Percentiles rank a stretch among this genome's conserved stretches.
These are phyloP conservation scores for Ustilaginoidea virens DNA, from an alignment of 2,329 filamentous ascomycete species.

Conservation along the genomic window DNA sequence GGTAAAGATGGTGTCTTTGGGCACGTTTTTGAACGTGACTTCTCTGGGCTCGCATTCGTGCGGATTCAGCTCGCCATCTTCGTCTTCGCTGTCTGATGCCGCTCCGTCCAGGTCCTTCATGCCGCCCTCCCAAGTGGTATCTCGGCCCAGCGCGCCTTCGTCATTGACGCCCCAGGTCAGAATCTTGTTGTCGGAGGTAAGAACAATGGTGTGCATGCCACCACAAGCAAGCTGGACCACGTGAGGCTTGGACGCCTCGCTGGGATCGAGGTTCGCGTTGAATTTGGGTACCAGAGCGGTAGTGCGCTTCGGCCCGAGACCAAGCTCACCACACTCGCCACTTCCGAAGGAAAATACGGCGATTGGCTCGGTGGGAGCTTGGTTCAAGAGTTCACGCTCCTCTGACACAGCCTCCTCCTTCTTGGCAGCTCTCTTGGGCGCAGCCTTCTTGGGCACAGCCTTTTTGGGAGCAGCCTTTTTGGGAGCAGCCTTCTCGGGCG, in stretches of 20 bases:
- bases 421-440: slow-evolving; percentile 2
- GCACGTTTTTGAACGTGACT: slow-evolving; percentile 43
- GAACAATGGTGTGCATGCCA: slow-evolving; percentile 65
- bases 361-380: slow-evolving; percentile 41
- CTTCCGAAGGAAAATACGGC: slow-evolving; percentile 72
- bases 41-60: slow-evolving; percentile 50
- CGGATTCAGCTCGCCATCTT: slow-evolving; percentile 56
- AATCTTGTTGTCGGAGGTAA: slow-evolving; percentile 70
- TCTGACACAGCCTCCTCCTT: slow-evolving; percentile 15
- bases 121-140: slow-evolving; percentile 54
- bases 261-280: slow-evolving; percentile 61
- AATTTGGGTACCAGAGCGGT: slow-evolving; percentile 21
- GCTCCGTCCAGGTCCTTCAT: slow-evolving; percentile 39
- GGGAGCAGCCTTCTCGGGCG: slow-evolving; percentile 2
- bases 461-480: neutral
- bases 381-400: slow-evolving; percentile 10
- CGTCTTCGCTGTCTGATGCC: slow-evolving; percentile 36
- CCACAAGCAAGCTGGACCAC: slow-evolving; percentile 65
- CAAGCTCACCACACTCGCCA: slow-evolving; percentile 67
- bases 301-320: slow-evolving; percentile 47
- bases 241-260: slow-evolving; percentile 40
- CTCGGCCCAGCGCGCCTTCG: slow-evolving; percentile 62
- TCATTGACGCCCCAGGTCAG: slow-evolving; percentile 83
- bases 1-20: slow-evolving; percentile 41
- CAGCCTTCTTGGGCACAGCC: no score